Evolutionary conservation across 192 early-diverging fungal genomes (phyloP).

Genomic region (Allomyces arbusculus): DNA sequence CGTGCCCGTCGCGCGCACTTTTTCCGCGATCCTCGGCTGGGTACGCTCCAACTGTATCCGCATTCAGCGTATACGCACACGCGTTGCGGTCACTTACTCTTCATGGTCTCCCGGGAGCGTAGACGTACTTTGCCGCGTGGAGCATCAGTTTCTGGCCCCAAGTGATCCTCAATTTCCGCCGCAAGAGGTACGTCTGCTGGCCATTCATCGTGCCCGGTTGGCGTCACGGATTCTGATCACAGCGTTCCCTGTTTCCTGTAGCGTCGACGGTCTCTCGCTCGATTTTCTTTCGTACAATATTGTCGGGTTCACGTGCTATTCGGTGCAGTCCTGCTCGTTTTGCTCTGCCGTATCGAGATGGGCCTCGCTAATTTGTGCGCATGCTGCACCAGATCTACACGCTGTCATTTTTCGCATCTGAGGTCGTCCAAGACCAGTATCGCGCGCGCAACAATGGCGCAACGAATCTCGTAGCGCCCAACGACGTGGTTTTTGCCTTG

Average conservation of each 20-base stretch:
- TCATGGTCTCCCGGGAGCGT: no score
- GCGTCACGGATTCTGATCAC: no score
- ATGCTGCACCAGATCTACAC: conserved; percentile 39
- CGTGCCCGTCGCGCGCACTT: no score
- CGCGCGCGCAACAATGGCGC: conserved; percentile 39
- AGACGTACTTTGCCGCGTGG: background rate
- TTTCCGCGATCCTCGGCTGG: no score
- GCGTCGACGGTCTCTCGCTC: background rate
- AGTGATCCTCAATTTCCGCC: background rate
- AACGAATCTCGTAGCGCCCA: conserved; percentile 48
- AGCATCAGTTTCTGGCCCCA: background rate
- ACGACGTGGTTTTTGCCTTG: conserved; percentile 74
- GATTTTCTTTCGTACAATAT: conserved; percentile 38
- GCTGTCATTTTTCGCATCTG: conserved; percentile 46
- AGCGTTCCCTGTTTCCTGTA: no score
- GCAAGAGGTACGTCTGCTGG: background rate
- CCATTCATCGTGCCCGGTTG: no score
- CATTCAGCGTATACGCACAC: no score
- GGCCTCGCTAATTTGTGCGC: background rate
- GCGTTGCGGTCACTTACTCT: no score
- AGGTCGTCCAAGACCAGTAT: conserved; percentile 47
- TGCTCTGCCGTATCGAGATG: background rate
- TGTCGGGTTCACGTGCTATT: conserved; percentile 67
- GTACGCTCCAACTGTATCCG: no score
- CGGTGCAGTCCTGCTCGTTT: conserved; percentile 15